These are phyloP conservation scores for Trichoderma gracile DNA, from an alignment of 2,329 filamentous ascomycete species.

Conservation along the genomic window DNA sequence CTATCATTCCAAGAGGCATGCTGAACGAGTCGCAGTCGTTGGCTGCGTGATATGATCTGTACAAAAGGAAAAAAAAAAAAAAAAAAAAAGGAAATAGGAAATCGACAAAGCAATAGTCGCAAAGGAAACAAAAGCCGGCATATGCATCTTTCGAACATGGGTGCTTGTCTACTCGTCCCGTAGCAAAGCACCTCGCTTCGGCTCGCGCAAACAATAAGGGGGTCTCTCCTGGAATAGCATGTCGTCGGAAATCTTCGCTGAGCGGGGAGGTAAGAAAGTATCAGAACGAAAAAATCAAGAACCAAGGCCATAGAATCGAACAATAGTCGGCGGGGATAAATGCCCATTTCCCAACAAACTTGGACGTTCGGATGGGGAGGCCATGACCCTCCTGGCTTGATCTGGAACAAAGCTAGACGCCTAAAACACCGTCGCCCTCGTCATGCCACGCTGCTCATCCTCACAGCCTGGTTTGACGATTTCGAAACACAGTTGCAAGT, in stretches of 20 bases:
- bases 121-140: constrained; percentile 28
- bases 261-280: constrained; percentile 22
- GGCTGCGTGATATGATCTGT: constrained; percentile 40
- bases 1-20: constrained; percentile 31
- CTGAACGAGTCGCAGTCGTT: constrained; percentile 30
- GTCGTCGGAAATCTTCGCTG: constrained; percentile 9
- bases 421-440: constrained; percentile 35
- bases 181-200: not conserved
- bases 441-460: constrained; percentile 24
- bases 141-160: constrained; percentile 25
- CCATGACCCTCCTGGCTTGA: constrained; percentile 30
- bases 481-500: constrained; percentile 7
- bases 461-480: constrained; percentile 1
- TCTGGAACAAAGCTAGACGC: constrained; percentile 36
- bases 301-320: constrained; percentile 27
- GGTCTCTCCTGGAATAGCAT: constrained; percentile 24
- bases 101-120: not conserved
- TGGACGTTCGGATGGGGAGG: constrained; percentile 22
- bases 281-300: constrained; percentile 22
- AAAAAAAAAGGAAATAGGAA: not conserved
- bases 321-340: constrained; percentile 27
- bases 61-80: constrained; percentile 32
- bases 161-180: constrained; percentile 14
- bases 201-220: not conserved
- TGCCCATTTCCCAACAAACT: constrained; percentile 26